Percentiles rank a stretch among this genome's conserved stretches.
Conservation (phyloP, 176 grass and related monocot species). For the Triticum aestivum region DNA sequence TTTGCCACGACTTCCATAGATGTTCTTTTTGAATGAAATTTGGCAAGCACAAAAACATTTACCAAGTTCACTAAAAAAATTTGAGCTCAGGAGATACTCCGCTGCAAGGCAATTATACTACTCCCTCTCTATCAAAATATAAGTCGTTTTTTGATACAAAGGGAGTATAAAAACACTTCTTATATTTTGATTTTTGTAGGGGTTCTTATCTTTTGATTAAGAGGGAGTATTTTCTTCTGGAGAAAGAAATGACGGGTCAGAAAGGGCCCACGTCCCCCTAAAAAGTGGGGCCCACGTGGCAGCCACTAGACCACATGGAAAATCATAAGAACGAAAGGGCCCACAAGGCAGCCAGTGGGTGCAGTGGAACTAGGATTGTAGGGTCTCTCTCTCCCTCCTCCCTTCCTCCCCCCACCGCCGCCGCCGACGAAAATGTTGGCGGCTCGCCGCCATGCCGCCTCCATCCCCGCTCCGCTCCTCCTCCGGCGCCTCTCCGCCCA, state of each 20-base stretch:
- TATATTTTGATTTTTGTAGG: no score
- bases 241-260: neutral
- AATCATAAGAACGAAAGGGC: neutral
- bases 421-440: slow-evolving; percentile 26
- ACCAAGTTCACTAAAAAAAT: no score
- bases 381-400: neutral
- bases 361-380: neutral
- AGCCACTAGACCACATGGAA: neutral
- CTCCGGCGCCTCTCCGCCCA: slow-evolving; percentile 20
- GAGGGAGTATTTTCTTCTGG: neutral
- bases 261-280: neutral
- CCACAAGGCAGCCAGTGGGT: neutral
- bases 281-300: neutral
- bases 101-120: no score
- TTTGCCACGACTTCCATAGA: no score
- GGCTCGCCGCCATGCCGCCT: slow-evolving; percentile 30
- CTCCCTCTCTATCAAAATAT: no score
- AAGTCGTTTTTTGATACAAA: no score
- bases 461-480: neutral
- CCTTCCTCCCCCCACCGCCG: no score
- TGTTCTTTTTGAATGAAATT: no score
- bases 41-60: no score
- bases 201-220: no score
- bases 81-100: no score
- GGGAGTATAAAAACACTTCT: no score